phyloP scores from a whole-genome alignment of 805 yeast genomes.

The Saccharomycopsis oosterbeekiorum region DNA sequence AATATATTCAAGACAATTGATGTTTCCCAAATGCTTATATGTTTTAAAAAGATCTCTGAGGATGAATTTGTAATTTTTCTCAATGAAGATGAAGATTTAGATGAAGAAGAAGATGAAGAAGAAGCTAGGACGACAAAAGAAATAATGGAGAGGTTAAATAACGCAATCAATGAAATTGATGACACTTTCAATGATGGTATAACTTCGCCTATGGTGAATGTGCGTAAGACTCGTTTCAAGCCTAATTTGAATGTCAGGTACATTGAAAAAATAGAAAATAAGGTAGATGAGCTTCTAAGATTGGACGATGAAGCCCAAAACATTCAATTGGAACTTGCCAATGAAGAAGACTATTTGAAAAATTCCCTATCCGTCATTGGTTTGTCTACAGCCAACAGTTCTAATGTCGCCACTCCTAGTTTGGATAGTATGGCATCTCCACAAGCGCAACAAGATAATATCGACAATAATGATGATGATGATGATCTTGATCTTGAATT shows the following conservation, averaged over 20 bases:
- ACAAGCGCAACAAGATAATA: background rate
- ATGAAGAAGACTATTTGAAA: constrained; percentile 27
- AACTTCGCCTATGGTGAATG: constrained; percentile 69
- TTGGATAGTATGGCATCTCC: constrained; percentile 8
- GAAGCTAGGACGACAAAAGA: background rate
- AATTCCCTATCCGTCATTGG: constrained; percentile 22
- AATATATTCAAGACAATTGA: constrained; percentile 83
- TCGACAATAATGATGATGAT: constrained; percentile 4
- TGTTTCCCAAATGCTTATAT: constrained; percentile 74
- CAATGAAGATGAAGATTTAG: constrained; percentile 30
- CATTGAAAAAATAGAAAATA: constrained; percentile 67
- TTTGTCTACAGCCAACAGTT: background rate
- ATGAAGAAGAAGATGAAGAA: constrained; percentile 36
- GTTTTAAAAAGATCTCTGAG: constrained; percentile 42
- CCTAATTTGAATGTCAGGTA: constrained; percentile 60
- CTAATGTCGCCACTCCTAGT: background rate
- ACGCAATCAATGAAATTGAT: constrained; percentile 19
- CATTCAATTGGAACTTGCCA: constrained; percentile 21
- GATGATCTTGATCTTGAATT: constrained; percentile 1
- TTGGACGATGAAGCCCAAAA: constrained; percentile 73
- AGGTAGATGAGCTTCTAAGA: constrained; percentile 65
- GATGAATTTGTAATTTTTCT: constrained; percentile 38
- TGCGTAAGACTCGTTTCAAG: constrained; percentile 59
- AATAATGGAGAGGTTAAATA: constrained; percentile 21
- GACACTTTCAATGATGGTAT: constrained; percentile 63